phyloP scores from a whole-genome alignment of 2,329 filamentous ascomycete species.

The Plectosphaerella sp. region DNA sequence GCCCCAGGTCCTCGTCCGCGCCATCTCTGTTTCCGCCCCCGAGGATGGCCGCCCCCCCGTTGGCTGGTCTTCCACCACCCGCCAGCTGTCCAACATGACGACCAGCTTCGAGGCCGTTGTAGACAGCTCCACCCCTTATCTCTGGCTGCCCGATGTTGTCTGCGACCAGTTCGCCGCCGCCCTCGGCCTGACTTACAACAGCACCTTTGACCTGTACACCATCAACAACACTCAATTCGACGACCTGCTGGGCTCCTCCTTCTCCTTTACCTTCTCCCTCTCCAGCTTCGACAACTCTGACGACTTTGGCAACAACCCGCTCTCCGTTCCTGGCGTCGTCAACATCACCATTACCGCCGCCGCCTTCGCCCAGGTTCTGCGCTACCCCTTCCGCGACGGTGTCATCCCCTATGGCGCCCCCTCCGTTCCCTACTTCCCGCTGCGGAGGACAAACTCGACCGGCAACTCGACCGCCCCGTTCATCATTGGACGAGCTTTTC shows the following conservation, averaged over 20 bases:
- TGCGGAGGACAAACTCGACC: conserved; percentile 38
- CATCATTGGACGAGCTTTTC: conserved; percentile 62
- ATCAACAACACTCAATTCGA: conserved; percentile 52
- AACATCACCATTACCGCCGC: conserved; percentile 51
- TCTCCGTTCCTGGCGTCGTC: conserved; percentile 44
- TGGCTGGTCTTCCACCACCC: conserved; percentile 33
- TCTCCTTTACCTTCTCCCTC: conserved; percentile 51
- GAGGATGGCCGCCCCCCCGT: conserved; percentile 21
- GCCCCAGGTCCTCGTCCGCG: conserved; percentile 57
- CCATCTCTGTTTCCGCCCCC: conserved; percentile 38
- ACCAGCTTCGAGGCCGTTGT: conserved; percentile 49
- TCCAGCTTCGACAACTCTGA: conserved; percentile 51
- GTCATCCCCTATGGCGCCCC: conserved; percentile 38
- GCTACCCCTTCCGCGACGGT: conserved; percentile 42
- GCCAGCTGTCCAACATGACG: conserved; percentile 38
- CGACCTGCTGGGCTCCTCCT: conserved; percentile 25
- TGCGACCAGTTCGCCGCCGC: conserved; percentile 61
- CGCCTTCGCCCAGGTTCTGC: conserved; percentile 45
- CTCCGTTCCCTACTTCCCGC: conserved; percentile 59
- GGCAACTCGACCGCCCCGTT: conserved; percentile 42
- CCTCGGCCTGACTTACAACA: conserved; percentile 63
- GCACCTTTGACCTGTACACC: conserved; percentile 58
- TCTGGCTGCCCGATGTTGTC: conserved; percentile 57
- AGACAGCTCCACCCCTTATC: conserved; percentile 59
- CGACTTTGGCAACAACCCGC: conserved; percentile 42